Conservation (phyloP, 2,329 filamentous ascomycete genomes). For the Nothomitra cinnamomea region DNA sequence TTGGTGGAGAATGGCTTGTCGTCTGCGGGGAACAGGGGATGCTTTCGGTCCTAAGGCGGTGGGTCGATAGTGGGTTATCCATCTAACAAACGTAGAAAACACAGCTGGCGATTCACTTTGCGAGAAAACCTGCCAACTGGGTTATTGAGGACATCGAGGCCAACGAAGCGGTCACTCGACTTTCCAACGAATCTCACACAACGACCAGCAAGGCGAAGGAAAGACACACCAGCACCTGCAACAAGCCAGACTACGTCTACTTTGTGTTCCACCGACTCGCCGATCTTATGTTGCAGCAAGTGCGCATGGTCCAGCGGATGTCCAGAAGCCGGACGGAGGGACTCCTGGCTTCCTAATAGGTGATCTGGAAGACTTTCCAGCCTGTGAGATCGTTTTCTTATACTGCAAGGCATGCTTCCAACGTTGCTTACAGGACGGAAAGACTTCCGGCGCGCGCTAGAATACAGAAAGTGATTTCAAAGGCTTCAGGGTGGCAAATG, state of each 20-base stretch:
- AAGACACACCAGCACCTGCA: not conserved
- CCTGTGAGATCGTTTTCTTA: no score
- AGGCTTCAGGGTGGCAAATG: no score
- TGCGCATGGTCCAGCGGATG: not conserved
- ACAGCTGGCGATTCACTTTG: no score
- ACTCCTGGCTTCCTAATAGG: no score
- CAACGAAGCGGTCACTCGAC: no score
- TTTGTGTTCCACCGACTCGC: not conserved
- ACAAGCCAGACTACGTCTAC: not conserved
- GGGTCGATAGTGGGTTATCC: not conserved
- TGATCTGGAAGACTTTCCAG: no score
- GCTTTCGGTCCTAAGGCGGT: conserved; percentile 5
- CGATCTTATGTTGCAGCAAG: not conserved
- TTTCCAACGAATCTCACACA: not conserved
- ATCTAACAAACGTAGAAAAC: not conserved
- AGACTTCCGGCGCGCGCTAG: no score
- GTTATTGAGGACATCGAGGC: no score
- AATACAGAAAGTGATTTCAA: no score
- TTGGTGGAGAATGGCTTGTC: conserved; percentile 7
- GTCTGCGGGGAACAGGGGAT: conserved; percentile 6
- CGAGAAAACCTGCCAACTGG: no score
- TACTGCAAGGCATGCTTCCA: not conserved
- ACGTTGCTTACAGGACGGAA: no score
- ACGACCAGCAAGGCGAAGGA: not conserved
- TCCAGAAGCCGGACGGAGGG: no score